Base-by-base conservation (phyloP, 306 rosid species). In the Dicorynia guianensis region DNA sequence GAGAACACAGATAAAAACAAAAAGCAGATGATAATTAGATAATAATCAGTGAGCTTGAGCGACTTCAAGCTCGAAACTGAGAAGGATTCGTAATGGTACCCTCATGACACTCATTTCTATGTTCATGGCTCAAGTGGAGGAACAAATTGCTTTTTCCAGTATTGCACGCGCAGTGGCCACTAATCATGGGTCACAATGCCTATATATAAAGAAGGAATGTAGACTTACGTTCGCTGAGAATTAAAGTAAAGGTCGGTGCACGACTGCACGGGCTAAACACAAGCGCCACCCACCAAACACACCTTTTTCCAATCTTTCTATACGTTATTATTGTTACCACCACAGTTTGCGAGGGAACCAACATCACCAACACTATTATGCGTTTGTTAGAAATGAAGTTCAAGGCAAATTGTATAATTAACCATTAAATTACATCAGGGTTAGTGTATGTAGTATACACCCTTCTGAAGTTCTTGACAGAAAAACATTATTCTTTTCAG, bases 121-220 rank as follows among this genome's bases (percentile, higher is more conserved):
- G 60, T 34, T 73, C 76, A 56, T 34, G 69, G 54, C 5, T 66
- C 72, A 78, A 84, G 87, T 85, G 84, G 86, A 77, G 73, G 76
- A 77, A 78, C 48, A 65, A 75, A 17, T 58, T 44, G 72, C 25
- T 42, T 80, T 52, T 20, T 17, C 12, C 40, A 80, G 63, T 34
- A 54, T 61, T 67, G 90, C 93, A 90, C 86, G 93, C 91, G 88
- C 67, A 73, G 85, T 63, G 71, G 64, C 59, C 82, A 57, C 76
- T 57, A 42, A 77, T 70, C 59, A 82, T 76, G 82, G 72, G 11
- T 70, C 40, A 11, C 44, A 43, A 6, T 83, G 79, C 48, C 56
- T 42, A 75, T 78, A 47, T 52, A 70, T 11, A 25, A 64, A 48
- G 63, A 57, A 79, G 69, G 36, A 55, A 69, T 46, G 36, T 48